Evolutionary conservation across 305 asterid species (phyloP), one percentile per base, ranked within the genome.

Genomic region (Solanum hybrid): DNA sequence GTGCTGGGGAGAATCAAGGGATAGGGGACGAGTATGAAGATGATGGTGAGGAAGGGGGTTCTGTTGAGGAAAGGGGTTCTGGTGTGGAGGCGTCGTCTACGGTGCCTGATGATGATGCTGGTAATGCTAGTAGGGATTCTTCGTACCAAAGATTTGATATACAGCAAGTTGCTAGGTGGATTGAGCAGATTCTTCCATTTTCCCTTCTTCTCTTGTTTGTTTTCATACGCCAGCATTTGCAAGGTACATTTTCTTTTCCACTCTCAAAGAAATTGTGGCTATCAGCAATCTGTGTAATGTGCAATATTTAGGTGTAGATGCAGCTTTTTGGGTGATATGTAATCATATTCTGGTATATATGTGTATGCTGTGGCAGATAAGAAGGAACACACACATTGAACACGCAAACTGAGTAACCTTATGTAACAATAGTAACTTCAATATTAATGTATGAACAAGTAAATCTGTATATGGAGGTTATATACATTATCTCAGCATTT

Each of bases 181-280:
- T 93, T 88, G 99, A 97, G 93, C 98, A 95, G 95, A 92, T 97
- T 93, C 98, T 97, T 90, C 99, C 98, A 1, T 97, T 95, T 91
- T 94, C 96, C 20, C 91, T 97, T 94, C 94, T 96, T 27, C 91
- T 96, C 90, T 89, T 96, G 95, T 93, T 97, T 85, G 99, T 97
- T 90, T 95, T 97, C 90, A 94, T 97, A 75, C 94, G 98, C 91
- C 97, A 96, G 92, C 98, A 97, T 91, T 94, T 96, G 92, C 99
- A 93, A 94, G 98, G 99, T 96, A 91, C 38, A 10, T 17, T n/a
- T 22, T 36, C 0, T 36, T 35, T 22, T 10, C 0, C 0, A 10
- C 29, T 75, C 26, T 75, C 80, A 75, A 75, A 75, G 13, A 73
- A 84, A 27, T 6, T 81, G 38, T 46, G 72, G 71, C 37, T 42